Evolutionary conservation across 257 asterid genomes (phyloP).

Genomic region (Coffea canephora): DNA sequence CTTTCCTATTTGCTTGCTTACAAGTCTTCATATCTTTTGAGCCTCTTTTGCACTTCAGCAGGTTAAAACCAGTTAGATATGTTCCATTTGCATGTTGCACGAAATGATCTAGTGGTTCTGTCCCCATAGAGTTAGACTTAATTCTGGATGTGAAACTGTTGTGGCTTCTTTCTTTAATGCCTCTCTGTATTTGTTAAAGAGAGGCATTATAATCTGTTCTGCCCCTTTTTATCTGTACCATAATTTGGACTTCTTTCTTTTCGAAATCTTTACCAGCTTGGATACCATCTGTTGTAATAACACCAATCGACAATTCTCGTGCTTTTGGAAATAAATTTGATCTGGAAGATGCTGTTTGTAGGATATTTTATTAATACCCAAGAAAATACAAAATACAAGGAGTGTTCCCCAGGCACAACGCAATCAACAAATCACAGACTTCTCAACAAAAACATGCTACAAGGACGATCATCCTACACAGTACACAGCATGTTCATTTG

Average conservation of each 20-base stretch:
- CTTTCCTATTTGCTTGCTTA: not conserved
- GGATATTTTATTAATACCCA: too few relatives aligned
- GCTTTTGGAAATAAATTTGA: not conserved
- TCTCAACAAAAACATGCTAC: too few relatives aligned
- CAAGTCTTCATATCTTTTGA: slow-evolving; percentile 2
- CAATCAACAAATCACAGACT: too few relatives aligned
- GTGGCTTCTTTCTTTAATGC: not conserved
- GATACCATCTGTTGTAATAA: not conserved
- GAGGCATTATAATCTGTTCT: not conserved
- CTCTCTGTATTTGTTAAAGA: not conserved
- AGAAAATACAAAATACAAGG: too few relatives aligned
- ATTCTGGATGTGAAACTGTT: not conserved
- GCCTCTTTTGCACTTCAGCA: not conserved
- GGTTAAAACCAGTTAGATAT: not conserved
- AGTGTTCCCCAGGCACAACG: too few relatives aligned
- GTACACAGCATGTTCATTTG: not conserved
- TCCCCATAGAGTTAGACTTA: not conserved
- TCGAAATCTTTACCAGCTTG: not conserved
- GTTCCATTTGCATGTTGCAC: not conserved
- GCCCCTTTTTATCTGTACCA: not conserved
- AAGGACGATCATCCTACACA: too few relatives aligned
- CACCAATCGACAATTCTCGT: not conserved
- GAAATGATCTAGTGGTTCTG: not conserved
- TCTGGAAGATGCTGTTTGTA: not conserved
- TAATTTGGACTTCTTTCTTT: not conserved